Percentiles rank a stretch among this genome's conserved stretches.
Evolutionary conservation across 495 filamentous ascomycete genomes (phyloP).

Genomic region (Aspergillus heteromorphus): DNA sequence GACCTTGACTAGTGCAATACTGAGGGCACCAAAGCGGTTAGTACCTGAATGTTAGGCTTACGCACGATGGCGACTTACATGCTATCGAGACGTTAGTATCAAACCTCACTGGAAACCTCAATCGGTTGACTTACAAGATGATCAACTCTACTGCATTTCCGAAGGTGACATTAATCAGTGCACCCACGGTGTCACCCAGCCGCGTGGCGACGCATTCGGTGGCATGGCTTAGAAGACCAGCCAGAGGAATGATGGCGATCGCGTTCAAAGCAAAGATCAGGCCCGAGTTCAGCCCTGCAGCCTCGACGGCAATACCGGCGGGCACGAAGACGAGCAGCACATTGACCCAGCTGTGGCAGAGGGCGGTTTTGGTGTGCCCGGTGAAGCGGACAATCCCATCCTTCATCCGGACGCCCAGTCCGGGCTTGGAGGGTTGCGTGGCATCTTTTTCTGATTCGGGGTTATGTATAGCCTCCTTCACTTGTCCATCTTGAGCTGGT

Average conservation of each 20-base stretch:
- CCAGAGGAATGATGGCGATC: constrained; percentile 76
- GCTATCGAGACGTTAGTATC: constrained; percentile 10
- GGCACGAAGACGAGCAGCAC: constrained; percentile 75
- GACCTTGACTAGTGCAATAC: constrained; percentile 29
- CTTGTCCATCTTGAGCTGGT: constrained; percentile 29
- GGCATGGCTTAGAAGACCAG: constrained; percentile 70
- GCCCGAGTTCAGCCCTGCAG: constrained; percentile 41
- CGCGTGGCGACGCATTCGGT: constrained; percentile 76
- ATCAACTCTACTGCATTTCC: constrained; percentile 88
- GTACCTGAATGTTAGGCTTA: background rate
- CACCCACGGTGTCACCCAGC: constrained; percentile 75
- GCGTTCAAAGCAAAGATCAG: constrained; percentile 75
- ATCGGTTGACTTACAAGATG: constrained; percentile 53
- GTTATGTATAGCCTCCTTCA: constrained; percentile 24
- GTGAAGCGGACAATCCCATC: constrained; percentile 32
- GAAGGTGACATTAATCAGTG: constrained; percentile 81
- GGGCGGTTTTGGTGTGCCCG: constrained; percentile 33
- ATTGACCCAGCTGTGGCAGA: constrained; percentile 68
- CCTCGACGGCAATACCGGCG: constrained; percentile 63
- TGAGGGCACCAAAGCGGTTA: constrained; percentile 3
- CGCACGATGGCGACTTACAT: constrained; percentile 10
- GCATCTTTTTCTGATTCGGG: constrained; percentile 19
- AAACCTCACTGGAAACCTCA: background rate
- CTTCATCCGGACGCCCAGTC: constrained; percentile 27
- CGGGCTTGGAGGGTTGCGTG: constrained; percentile 21